Percentiles rank a stretch among this genome's conserved stretches.
phyloP scores from a whole-genome alignment of 352 stramenopile genomes.

The Thalassiosira ordinaria region DNA sequence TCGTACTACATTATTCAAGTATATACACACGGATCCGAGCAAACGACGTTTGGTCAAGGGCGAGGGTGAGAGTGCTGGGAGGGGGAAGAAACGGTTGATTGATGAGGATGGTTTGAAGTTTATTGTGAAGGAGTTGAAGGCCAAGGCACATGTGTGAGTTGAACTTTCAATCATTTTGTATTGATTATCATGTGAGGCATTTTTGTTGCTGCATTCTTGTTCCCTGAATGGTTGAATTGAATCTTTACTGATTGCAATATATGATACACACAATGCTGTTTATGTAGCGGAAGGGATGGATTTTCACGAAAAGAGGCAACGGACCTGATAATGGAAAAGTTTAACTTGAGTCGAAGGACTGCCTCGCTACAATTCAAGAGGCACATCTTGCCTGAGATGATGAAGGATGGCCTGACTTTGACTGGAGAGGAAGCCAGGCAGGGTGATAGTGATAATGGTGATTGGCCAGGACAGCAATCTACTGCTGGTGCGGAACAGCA shows the following conservation, averaged over 20 bases:
- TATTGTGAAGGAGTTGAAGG: conserved; percentile 22
- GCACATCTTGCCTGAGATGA: conserved; percentile 32
- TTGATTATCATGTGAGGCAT: background rate
- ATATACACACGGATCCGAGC: conserved; percentile 12
- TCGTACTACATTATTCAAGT: conserved; percentile 29
- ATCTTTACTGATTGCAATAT: no score
- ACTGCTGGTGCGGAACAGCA: background rate
- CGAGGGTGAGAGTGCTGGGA: background rate
- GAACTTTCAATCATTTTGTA: no score
- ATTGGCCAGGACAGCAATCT: background rate
- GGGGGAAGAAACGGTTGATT: conserved; percentile 44
- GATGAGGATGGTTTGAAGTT: conserved; percentile 13
- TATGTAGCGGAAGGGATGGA: conserved; percentile 6
- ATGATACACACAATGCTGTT: no score
- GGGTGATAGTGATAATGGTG: background rate
- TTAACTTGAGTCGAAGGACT: background rate
- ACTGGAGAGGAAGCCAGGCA: background rate
- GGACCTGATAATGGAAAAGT: conserved; percentile 35
- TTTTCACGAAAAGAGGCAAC: conserved; percentile 40
- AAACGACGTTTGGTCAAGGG: conserved; percentile 9
- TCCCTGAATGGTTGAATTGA: no score
- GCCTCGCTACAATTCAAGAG: conserved; percentile 24
- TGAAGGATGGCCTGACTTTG: conserved; percentile 6
- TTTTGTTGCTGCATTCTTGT: no score
- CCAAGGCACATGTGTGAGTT: conserved; percentile 30